These are phyloP conservation scores for Emergomyces orientalis DNA, from an alignment of 2,329 filamentous ascomycete genomes.

Conservation along the genomic window DNA sequence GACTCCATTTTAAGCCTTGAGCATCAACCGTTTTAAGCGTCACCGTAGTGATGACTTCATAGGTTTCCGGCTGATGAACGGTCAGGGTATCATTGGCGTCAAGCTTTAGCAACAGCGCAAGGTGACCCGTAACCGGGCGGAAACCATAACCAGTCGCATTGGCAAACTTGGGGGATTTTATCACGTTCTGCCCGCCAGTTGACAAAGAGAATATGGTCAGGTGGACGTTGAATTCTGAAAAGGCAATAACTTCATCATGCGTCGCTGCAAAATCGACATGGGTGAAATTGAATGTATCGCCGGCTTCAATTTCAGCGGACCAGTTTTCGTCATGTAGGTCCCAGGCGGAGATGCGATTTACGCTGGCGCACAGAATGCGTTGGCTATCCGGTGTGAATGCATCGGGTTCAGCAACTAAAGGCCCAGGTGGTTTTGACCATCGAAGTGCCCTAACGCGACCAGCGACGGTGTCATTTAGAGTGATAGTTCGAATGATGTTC, in stretches of 20 bases:
- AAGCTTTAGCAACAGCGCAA: slow-evolving; percentile 34
- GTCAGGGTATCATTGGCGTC: slow-evolving; percentile 32
- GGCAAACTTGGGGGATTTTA: slow-evolving; percentile 34
- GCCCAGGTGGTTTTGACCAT: slow-evolving; percentile 8
- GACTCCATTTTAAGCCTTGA: slow-evolving; percentile 51
- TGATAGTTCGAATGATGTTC: slow-evolving; percentile 6
- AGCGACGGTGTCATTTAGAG: slow-evolving; percentile 1
- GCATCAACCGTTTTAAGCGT: slow-evolving; percentile 45
- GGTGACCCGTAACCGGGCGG: slow-evolving; percentile 31
- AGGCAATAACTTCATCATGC: slow-evolving; percentile 31
- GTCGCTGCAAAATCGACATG: slow-evolving; percentile 31
- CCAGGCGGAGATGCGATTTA: slow-evolving; percentile 30
- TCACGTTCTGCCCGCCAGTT: slow-evolving; percentile 29
- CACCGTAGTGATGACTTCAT: slow-evolving; percentile 28
- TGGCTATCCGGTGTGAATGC: slow-evolving; percentile 13
- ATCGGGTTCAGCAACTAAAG: neutral
- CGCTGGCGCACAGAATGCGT: slow-evolving; percentile 28
- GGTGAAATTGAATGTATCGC: slow-evolving; percentile 28
- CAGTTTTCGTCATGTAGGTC: slow-evolving; percentile 29
- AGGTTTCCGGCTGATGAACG: slow-evolving; percentile 29
- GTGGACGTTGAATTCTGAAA: slow-evolving; percentile 34
- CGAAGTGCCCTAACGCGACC: neutral
- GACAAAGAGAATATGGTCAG: slow-evolving; percentile 29
- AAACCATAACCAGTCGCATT: slow-evolving; percentile 31
- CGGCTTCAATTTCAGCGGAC: slow-evolving; percentile 33